These are phyloP conservation scores for Skeletonema marinoi DNA, from an alignment of 108 stramenopile genomes.

Conservation along the genomic window DNA sequence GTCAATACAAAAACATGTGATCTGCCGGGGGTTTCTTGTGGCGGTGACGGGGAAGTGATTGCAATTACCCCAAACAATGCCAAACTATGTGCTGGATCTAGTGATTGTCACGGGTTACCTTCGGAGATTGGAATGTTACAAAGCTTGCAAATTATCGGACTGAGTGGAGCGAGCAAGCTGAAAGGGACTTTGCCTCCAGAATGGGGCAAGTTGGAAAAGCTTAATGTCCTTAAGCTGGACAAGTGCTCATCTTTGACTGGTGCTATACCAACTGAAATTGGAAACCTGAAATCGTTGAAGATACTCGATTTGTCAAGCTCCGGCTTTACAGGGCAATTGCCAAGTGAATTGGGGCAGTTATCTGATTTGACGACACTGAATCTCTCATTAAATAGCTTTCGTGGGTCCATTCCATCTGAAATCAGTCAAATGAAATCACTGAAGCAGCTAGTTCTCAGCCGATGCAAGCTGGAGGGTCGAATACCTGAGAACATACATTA, in stretches of 20 bases:
- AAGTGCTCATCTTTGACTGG: conserved; percentile 35
- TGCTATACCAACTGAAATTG: conserved; percentile 40
- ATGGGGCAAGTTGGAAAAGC: conserved; percentile 22
- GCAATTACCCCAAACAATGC: conserved; percentile 22
- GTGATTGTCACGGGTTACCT: conserved; percentile 13
- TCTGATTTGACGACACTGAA: conserved; percentile 6
- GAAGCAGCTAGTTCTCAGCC: conserved; percentile 10
- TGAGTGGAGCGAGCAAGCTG: conserved; percentile 14
- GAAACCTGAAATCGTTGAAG: conserved; percentile 8
- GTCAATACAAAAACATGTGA: conserved; percentile 41
- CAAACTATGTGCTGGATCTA: conserved; percentile 3
- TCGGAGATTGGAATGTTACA: conserved; percentile 15
- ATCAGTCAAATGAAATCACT: conserved; percentile 25
- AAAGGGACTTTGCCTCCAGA: conserved; percentile 12
- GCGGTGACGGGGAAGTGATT: conserved; percentile 29
- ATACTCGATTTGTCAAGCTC: conserved; percentile 4
- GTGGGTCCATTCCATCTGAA: conserved; percentile 49
- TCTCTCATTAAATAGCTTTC: conserved; percentile 24
- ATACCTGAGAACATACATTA: conserved; percentile 10
- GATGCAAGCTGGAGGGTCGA: conserved; percentile 1
- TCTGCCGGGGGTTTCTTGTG: conserved; percentile 55
- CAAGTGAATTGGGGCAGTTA: conserved; percentile 34
- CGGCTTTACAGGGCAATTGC: conserved; percentile 19
- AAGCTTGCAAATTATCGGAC: conserved; percentile 3
- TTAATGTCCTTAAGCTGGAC: background rate